Evolutionary conservation across 768 basidiomycete species (phyloP), one percentile per base, ranked within the genome.

Genomic region (Podaxis sp.): DNA sequence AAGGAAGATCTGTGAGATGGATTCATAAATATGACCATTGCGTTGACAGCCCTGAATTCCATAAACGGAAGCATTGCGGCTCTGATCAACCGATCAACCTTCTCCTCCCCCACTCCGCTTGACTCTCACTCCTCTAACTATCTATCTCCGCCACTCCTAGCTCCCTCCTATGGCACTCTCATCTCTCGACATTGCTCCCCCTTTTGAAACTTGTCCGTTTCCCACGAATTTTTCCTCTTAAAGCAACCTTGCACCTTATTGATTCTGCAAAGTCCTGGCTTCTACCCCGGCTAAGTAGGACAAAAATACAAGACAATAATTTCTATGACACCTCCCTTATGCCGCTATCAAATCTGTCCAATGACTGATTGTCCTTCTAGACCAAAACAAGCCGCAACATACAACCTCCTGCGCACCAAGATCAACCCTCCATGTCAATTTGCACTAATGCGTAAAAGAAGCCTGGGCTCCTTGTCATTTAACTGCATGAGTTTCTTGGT

Each of bases 61-160:
- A 18, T 40, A 55, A 42, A 5, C 27, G 55, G 55, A 57, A 37
- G 35, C 13, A 47, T 50, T 57, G 35, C 28, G 56, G 50, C 46
- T 48, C n/a, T n/a, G n/a, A n/a, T n/a, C n/a, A n/a, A n/a, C 57
- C 57, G 57, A 50, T 57, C 47, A 35, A 16, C 14, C 32, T 42
- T 25, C 27, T 48, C 42, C 18, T 47, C 38, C 18, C 18, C 18
- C 28, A 16, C 44, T 35, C 18, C 42, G 23, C 55, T 47, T n/a
- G 18, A 32, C 25, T 5, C 55, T 55, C 55, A n/a, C 42, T 44
- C 42, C n/a, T 44, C 42, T 5, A 44, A 7, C 52, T 57, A 57
- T 57, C 52, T 57, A 57, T 57, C 55, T 47, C 55, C 55, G 42
- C 55, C 55, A 56, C 36, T 54, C 52, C 52, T 21, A 54, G n/a